These are phyloP conservation scores for Colletotrichum sp. DNA, from an alignment of 2,329 filamentous ascomycete species.

Conservation along the genomic window DNA sequence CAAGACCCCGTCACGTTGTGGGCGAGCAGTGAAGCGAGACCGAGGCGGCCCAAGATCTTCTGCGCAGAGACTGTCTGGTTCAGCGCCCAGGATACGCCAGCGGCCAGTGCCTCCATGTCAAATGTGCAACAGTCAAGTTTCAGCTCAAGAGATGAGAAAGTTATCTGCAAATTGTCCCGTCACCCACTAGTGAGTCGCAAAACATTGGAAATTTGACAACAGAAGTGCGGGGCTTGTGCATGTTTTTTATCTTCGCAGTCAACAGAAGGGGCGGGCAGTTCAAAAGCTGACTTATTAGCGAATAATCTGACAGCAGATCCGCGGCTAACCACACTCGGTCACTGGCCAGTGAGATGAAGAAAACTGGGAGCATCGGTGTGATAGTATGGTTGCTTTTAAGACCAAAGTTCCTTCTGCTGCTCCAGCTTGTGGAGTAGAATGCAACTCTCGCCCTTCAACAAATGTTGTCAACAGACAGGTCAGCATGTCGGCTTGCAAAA, in stretches of 20 bases:
- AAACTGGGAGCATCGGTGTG: not conserved
- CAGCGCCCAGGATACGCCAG: not conserved
- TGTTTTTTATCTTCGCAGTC: not conserved
- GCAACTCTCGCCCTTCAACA: not conserved
- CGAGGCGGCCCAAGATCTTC: not conserved
- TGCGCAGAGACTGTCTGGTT: not conserved
- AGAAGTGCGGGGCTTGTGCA: not conserved
- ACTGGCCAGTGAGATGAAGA: not conserved
- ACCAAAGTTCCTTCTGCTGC: not conserved
- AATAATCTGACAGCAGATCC: not conserved
- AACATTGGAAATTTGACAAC: not conserved
- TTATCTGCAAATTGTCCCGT: rapidly evolving
- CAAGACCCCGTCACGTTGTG: not conserved
- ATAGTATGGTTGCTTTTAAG: not conserved
- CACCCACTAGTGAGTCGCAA: not conserved
- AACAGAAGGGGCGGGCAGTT: not conserved
- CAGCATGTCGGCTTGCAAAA: not conserved
- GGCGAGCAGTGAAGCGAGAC: not conserved
- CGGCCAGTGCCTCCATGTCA: not conserved
- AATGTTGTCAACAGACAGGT: not conserved
- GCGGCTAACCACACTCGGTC: not conserved
- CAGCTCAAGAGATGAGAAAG: not conserved
- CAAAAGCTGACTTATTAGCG: not conserved
- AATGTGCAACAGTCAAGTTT: not conserved
- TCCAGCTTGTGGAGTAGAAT: not conserved